Base-by-base conservation (phyloP, 2,329 filamentous ascomycete genomes). In the Metarhizium album region DNA sequence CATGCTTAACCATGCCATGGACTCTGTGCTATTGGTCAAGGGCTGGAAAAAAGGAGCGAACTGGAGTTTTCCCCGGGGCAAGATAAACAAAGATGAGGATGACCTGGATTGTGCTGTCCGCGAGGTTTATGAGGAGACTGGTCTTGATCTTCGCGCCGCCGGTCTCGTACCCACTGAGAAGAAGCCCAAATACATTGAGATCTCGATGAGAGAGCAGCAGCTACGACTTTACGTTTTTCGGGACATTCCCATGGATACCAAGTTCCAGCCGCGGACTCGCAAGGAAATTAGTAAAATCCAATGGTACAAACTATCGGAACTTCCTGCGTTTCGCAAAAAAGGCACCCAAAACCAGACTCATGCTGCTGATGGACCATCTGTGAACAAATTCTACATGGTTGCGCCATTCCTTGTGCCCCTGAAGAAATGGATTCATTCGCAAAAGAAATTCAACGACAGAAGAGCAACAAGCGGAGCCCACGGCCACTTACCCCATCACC, bases 231-330 rank as follows among this genome's bases (percentile, higher is more conserved):
- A 93, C 64, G 86, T 97, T 46, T 95, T 98, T 64, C 83, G 89
- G 49, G 83, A 90, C 55, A 82, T 98, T 3, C 87, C 90, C 14
- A 86, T 87, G 74, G 84, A 95, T 60, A 91, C 89, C 1, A 67
- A 83, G 53, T 98, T 98, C 62, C 86, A 91, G 66, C 88, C 94
- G 3, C 84, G 84, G 59, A 97, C 93, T 5, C 79, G 94, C 51
- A 97, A 97, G 67, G 94, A 98, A 67, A 98, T 98, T 63, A 95
- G 91, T 69, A 94, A 89, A 69, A 95, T 98, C 53, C 76, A 88
- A 64, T 98, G 93, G 93, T 96, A 94, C 70, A 88, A 83, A 59
- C 73, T 98, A 40, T 86, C 86, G 0, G 90, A 96, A 54, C 76
- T 98, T 24, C 91, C 93, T 1, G 88, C 87, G 0, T 83, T 88